Evolutionary conservation across 2,329 filamentous ascomycete genomes (phyloP).

Genomic region (Sporothrix luriei): DNA sequence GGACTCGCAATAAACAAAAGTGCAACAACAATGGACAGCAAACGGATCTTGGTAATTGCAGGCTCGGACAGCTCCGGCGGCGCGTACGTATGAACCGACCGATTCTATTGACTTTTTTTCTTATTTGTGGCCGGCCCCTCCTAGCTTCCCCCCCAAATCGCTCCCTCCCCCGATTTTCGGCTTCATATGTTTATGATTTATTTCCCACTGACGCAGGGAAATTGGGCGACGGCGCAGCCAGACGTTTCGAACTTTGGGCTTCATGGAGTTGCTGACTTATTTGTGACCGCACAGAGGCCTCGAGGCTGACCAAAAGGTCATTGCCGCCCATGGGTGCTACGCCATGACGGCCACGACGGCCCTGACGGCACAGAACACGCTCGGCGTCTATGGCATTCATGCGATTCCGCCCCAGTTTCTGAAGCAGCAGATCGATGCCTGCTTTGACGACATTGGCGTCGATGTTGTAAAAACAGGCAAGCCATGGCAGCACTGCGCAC

Average conservation of each 20-base stretch:
- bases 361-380: slow-evolving; percentile 93
- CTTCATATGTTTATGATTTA: background rate
- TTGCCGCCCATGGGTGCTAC: slow-evolving; percentile 89
- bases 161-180: background rate
- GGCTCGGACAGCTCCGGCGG: slow-evolving; percentile 90
- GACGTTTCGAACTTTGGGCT: background rate
- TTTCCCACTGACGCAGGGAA: background rate
- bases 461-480: slow-evolving; percentile 91
- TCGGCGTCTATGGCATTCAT: slow-evolving; percentile 80
- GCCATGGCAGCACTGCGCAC: slow-evolving; percentile 34
- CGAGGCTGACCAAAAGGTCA: slow-evolving; percentile 93
- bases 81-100: slow-evolving; percentile 58
- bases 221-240: background rate
- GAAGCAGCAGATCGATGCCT: slow-evolving; percentile 80
- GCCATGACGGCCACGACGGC: slow-evolving; percentile 95
- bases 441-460: slow-evolving; percentile 78
- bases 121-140: no score
- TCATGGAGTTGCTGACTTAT: background rate
- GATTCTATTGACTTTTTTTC: slow-evolving; percentile 9
- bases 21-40: slow-evolving; percentile 37
- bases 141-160: background rate
- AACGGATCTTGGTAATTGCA: slow-evolving; percentile 75
- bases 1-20: background rate
- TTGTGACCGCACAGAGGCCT: slow-evolving; percentile 64
- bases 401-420: slow-evolving; percentile 77